Percentiles rank a stretch among this genome's conserved stretches.
phyloP scores from a whole-genome alignment of 495 filamentous ascomycete species.

The Neurospora sublineolata region DNA sequence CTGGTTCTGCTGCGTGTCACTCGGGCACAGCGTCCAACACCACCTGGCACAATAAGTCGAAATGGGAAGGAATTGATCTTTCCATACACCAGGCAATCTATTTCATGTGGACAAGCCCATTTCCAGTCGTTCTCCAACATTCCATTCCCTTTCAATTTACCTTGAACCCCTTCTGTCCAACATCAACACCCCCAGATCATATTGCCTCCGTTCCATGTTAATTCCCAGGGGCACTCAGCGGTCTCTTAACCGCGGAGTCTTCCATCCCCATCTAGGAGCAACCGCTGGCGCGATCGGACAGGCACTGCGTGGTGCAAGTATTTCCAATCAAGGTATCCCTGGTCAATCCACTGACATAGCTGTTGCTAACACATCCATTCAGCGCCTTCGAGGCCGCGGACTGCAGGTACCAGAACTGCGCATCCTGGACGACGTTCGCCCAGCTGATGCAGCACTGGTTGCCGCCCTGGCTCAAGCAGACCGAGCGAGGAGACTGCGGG shows the following conservation, averaged over 20 bases:
- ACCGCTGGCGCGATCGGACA: neutral
- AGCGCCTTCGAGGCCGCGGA: neutral
- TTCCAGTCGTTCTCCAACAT: neutral
- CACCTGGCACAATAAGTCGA: neutral
- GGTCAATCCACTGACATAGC: neutral
- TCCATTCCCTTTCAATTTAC: neutral
- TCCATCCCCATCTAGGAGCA: neutral
- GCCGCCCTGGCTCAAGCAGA: neutral
- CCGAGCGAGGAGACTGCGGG: neutral
- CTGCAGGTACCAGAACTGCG: neutral
- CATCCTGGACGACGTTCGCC: neutral
- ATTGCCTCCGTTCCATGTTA: neutral
- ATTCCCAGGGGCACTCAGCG: no score
- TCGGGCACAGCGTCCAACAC: neutral
- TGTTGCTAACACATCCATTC: neutral
- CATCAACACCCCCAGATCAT: neutral
- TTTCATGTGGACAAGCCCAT: neutral
- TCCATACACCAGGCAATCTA: no score
- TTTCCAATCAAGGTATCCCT: neutral
- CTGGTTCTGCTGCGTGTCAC: neutral
- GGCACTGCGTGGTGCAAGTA: neutral
- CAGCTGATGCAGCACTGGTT: slow-evolving; percentile 1
- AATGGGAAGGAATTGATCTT: neutral
- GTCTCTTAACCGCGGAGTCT: no score
- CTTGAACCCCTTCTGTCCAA: no score